phyloP scores from a whole-genome alignment of 2,329 filamentous ascomycete species.

The Ophiostoma novo-ulmi region DNA sequence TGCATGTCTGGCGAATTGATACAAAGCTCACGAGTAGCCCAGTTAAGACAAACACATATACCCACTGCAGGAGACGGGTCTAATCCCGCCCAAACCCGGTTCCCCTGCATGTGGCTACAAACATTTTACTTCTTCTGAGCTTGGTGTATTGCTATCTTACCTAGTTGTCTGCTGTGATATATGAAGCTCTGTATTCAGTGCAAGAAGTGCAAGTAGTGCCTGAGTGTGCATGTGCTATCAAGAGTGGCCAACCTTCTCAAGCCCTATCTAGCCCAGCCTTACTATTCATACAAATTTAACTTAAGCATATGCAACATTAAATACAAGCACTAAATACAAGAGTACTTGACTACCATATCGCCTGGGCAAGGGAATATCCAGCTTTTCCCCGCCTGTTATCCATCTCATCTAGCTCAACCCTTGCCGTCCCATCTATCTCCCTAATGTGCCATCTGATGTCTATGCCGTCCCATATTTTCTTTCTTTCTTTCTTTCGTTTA shows the following conservation, averaged over 20 bases:
- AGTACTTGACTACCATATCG: too few species aligned
- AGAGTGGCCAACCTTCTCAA: too few species aligned
- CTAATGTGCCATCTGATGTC: background rate
- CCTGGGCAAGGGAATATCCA: background rate
- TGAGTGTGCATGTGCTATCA: too few species aligned
- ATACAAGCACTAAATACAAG: background rate
- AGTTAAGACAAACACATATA: background rate
- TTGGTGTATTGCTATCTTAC: background rate
- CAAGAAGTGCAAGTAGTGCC: too few species aligned
- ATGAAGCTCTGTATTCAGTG: too few species aligned
- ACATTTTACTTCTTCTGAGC: background rate
- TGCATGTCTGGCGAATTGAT: too few species aligned
- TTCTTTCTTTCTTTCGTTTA: background rate
- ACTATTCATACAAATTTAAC: too few species aligned
- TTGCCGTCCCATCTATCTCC: background rate
- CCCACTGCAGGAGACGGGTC: background rate
- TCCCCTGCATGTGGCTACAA: background rate
- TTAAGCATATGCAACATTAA: background rate
- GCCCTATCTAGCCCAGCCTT: too few species aligned
- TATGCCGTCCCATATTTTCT: background rate
- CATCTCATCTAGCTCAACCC: conserved; percentile 1
- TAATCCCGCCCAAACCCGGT: background rate
- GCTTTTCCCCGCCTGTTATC: background rate
- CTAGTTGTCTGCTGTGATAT: background rate
- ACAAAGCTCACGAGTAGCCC: background rate